A percentile compares a stretch with the other conserved stretches of the same genome.
Conservation (phyloP, 179 eudicot species). For the Silene noctiflora region DNA sequence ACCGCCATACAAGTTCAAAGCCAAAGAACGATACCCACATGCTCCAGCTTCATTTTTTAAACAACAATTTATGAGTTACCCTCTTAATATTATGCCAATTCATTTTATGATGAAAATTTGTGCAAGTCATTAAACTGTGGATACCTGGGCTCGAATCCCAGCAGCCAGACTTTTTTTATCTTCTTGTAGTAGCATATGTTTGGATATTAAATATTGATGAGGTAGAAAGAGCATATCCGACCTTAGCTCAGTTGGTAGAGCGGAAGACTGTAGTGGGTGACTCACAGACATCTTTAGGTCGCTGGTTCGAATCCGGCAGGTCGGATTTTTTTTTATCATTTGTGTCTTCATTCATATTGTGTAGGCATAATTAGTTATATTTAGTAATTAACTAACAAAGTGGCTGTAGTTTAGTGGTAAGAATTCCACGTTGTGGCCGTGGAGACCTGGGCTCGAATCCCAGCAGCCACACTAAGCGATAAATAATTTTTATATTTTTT, state of each 20-base stretch:
- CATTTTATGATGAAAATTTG: too few species aligned
- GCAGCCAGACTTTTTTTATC: slow-evolving; percentile 56
- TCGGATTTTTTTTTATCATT: background rate
- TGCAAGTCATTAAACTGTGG: slow-evolving; percentile 40
- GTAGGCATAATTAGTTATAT: too few species aligned
- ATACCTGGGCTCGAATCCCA: slow-evolving; percentile 99
- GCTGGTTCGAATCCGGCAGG: background rate
- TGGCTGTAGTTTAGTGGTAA: slow-evolving; percentile 99
- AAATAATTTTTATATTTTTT: too few species aligned
- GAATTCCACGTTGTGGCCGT: slow-evolving; percentile 99
- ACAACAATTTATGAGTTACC: slow-evolving; percentile 14
- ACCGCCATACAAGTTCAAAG: slow-evolving; percentile 46
- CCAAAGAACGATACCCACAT: slow-evolving; percentile 77
- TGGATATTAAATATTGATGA: too few species aligned
- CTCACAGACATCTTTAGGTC: background rate
- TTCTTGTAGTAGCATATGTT: too few species aligned
- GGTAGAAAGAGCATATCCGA: too few species aligned
- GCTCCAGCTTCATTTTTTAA: slow-evolving; percentile 62
- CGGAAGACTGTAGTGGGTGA: too few species aligned
- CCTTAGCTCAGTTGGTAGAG: too few species aligned
- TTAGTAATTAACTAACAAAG: slow-evolving; percentile 3
- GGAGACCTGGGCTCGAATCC: slow-evolving; percentile 99
- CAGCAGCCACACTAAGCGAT: slow-evolving; percentile 99
- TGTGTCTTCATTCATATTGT: too few species aligned
- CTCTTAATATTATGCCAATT: slow-evolving; percentile 11